Percentiles rank a stretch among this genome's conserved stretches.
Conservation (phyloP, 2,329 filamentous ascomycete genomes). For the Pseudogymnoascus sp. region DNA sequence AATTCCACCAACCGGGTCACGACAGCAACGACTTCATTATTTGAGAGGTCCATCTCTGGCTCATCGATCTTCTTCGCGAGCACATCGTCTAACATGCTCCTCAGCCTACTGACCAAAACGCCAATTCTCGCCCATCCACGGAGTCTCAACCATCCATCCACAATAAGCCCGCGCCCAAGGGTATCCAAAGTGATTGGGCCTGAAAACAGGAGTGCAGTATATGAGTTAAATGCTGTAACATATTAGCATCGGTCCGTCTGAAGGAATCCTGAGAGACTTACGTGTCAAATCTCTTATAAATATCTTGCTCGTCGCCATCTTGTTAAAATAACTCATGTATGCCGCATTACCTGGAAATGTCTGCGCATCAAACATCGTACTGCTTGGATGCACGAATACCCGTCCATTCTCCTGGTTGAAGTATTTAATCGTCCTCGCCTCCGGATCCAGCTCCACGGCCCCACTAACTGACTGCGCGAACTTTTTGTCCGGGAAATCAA, state of each 20-base stretch:
- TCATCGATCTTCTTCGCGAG: constrained; percentile 75
- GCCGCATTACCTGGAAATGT: constrained; percentile 64
- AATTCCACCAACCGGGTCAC: constrained; percentile 79
- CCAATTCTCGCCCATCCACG: constrained; percentile 93
- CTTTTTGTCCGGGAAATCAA: constrained; percentile 92
- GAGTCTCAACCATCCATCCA: constrained; percentile 83
- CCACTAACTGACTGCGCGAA: constrained; percentile 81
- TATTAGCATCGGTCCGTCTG: constrained; percentile 7
- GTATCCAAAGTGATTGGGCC: constrained; percentile 82
- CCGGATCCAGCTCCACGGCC: constrained; percentile 85
- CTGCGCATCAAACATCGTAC: constrained; percentile 76
- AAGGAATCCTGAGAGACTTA: constrained; percentile 36
- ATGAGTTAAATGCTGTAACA: constrained; percentile 69
- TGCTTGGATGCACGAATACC: constrained; percentile 88
- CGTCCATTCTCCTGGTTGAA: constrained; percentile 78
- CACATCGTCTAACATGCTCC: constrained; percentile 78
- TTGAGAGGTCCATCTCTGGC: constrained; percentile 49
- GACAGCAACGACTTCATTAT: constrained; percentile 62
- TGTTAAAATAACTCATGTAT: constrained; percentile 84
- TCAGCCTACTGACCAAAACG: constrained; percentile 72
- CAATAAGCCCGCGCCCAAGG: constrained; percentile 72
- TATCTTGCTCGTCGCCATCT: constrained; percentile 86
- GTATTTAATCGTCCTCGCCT: constrained; percentile 86
- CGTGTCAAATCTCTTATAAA: constrained; percentile 87
- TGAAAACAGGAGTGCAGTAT: constrained; percentile 78